Percentiles rank a stretch among this genome's conserved stretches.
Evolutionary conservation across 2,329 filamentous ascomycete genomes (phyloP).

Genomic region (Colletotrichum limetticola): DNA sequence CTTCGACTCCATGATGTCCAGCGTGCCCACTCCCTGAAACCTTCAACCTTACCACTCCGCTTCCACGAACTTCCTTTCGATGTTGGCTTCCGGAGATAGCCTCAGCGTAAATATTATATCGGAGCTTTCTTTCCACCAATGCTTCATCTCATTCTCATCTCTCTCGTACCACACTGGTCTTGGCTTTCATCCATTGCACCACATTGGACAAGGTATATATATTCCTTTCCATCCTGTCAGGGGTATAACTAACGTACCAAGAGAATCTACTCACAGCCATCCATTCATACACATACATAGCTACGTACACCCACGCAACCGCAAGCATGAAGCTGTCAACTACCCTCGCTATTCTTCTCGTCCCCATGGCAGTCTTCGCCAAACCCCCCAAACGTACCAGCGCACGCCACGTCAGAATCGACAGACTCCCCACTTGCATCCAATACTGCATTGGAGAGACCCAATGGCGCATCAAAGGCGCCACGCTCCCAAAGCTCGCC

Average conservation of each 20-base stretch:
- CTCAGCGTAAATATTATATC: too few relatives aligned
- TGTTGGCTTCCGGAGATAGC: too few relatives aligned
- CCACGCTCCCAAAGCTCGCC: neutral
- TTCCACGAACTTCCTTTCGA: neutral
- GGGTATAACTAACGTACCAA: neutral
- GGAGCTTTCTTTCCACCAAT: neutral
- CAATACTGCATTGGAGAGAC: neutral
- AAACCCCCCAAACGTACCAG: neutral
- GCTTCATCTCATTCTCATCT: neutral
- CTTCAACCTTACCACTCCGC: neutral
- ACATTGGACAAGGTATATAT: neutral
- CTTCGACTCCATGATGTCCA: too few relatives aligned
- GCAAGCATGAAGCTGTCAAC: neutral
- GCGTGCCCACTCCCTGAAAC: neutral
- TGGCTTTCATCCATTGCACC: neutral
- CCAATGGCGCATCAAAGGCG: neutral
- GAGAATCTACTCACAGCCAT: rapidly evolving
- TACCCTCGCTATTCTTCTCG: neutral
- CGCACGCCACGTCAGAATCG: neutral
- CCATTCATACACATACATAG: neutral
- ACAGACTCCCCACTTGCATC: neutral
- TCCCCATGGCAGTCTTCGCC: neutral
- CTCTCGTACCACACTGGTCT: neutral
- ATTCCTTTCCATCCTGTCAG: neutral
- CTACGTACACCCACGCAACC: neutral